phyloP scores from a whole-genome alignment of 176 grass and related monocot species.

The Avena sativa region DNA sequence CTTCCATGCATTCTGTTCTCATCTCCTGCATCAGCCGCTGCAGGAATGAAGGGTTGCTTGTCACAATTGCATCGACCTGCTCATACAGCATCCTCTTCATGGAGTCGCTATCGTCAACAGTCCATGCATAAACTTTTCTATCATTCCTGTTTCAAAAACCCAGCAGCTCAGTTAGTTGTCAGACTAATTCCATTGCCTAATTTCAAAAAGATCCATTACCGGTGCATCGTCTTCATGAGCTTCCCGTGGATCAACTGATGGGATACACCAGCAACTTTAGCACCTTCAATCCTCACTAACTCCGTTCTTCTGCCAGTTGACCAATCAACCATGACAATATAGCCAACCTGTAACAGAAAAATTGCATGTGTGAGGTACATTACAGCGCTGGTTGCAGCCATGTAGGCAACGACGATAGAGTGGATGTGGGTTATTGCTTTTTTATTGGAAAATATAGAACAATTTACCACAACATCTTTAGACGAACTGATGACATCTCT shows the following conservation, averaged over 20 bases:
- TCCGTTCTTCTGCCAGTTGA: slow-evolving; percentile 62
- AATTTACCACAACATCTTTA: slow-evolving; percentile 63
- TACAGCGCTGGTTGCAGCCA: neutral
- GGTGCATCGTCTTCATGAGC: slow-evolving; percentile 62
- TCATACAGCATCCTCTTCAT: slow-evolving; percentile 82
- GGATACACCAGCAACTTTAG: slow-evolving; percentile 82
- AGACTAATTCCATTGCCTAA: neutral
- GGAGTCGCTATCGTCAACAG: slow-evolving; percentile 73
- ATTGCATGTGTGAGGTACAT: neutral
- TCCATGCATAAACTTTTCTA: slow-evolving; percentile 92
- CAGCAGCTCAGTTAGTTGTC: neutral
- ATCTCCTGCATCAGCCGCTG: slow-evolving; percentile 73
- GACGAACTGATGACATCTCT: slow-evolving; percentile 70
- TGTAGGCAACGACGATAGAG: neutral
- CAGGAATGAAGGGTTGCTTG: slow-evolving; percentile 76
- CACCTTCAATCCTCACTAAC: slow-evolving; percentile 71
- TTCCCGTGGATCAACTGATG: slow-evolving; percentile 71
- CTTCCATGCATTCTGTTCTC: slow-evolving; percentile 70
- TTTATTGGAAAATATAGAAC: neutral
- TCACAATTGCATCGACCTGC: slow-evolving; percentile 84
- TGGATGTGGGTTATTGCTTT: neutral
- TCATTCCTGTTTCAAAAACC: slow-evolving; percentile 57
- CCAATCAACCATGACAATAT: slow-evolving; percentile 90
- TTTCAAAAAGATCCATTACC: slow-evolving; percentile 41
- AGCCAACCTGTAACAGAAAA: slow-evolving; percentile 73